Percentiles rank a stretch among this genome's conserved stretches.
Conservation (phyloP, 2,329 filamentous ascomycete species). For the Colletotrichum sojae region DNA sequence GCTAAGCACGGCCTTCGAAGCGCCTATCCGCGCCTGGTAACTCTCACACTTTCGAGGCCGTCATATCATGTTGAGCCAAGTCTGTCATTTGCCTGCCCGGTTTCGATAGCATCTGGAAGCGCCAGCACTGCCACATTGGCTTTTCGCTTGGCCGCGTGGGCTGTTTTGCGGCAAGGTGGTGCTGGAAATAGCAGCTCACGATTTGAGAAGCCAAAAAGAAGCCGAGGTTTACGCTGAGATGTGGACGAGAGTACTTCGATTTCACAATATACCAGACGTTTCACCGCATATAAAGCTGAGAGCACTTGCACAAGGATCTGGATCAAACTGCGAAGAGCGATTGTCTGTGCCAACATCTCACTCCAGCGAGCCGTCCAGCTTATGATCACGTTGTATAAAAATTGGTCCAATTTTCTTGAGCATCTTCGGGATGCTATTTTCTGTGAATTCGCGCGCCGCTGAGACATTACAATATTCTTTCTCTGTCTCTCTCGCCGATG, state of each 20-base stretch:
- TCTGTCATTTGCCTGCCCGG: neutral
- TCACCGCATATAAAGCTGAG: too few relatives aligned
- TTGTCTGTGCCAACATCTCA: too few relatives aligned
- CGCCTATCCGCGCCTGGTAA: neutral
- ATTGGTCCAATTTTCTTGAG: too few relatives aligned
- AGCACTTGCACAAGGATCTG: too few relatives aligned
- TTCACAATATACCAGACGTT: too few relatives aligned
- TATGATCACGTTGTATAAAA: too few relatives aligned
- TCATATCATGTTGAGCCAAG: neutral
- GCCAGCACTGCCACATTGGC: constrained; percentile 25
- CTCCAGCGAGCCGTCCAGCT: too few relatives aligned
- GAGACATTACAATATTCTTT: too few relatives aligned
- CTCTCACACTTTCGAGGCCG: neutral
- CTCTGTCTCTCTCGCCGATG: too few relatives aligned
- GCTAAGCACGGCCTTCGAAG: neutral
- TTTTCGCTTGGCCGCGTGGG: neutral
- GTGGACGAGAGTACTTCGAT: neutral
- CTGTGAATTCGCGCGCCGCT: too few relatives aligned
- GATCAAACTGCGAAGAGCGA: too few relatives aligned
- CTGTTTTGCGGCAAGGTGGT: neutral
- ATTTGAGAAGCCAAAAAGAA: neutral
- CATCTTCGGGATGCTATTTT: too few relatives aligned
- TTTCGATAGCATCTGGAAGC: constrained; percentile 1
- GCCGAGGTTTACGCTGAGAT: neutral
- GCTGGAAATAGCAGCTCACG: neutral